phyloP scores from a whole-genome alignment of 768 basidiomycete genomes.

The Leccinum disarticulatum region DNA sequence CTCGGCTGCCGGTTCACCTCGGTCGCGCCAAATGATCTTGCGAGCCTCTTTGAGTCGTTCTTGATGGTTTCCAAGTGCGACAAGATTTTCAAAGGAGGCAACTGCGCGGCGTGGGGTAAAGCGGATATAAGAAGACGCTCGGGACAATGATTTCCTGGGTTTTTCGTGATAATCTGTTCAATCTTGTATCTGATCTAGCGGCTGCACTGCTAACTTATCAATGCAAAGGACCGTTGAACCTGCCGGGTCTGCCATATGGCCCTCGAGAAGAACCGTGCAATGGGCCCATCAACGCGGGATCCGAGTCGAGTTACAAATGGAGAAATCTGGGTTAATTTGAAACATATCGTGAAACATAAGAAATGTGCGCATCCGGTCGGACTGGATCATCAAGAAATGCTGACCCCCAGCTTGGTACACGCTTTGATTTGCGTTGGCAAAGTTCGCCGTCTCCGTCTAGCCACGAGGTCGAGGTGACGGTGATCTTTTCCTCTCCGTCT shows the following conservation, averaged over 20 bases:
- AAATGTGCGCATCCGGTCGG: neutral
- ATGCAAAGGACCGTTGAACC: too few species aligned
- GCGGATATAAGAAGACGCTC: conserved; percentile 41
- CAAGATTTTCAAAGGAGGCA: conserved; percentile 80
- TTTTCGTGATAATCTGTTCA: neutral
- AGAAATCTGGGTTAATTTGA: too few species aligned
- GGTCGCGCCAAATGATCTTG: conserved; percentile 80
- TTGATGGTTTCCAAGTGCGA: conserved; percentile 82
- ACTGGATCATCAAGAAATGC: conserved; percentile 11
- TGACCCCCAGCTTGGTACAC: conserved; percentile 34
- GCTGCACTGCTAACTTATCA: too few species aligned
- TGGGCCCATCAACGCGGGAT: too few species aligned
- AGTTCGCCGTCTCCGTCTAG: conserved; percentile 91
- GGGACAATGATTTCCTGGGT: conserved; percentile 8
- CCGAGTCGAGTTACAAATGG: too few species aligned
- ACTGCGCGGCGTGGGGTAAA: conserved; percentile 58
- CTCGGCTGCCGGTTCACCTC: conserved; percentile 73
- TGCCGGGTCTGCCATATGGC: too few species aligned
- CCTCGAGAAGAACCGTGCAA: too few species aligned
- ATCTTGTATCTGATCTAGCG: too few species aligned
- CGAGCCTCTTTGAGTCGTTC: conserved; percentile 70
- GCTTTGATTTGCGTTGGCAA: conserved; percentile 96
- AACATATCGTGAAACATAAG: too few species aligned
- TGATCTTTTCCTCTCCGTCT: conserved; percentile 54
- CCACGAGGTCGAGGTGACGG: conserved; percentile 64